Evolutionary conservation across 2,329 filamentous ascomycete genomes (phyloP), one percentile per base, ranked within the genome.

Genomic region (Beauveria caledonica): DNA sequence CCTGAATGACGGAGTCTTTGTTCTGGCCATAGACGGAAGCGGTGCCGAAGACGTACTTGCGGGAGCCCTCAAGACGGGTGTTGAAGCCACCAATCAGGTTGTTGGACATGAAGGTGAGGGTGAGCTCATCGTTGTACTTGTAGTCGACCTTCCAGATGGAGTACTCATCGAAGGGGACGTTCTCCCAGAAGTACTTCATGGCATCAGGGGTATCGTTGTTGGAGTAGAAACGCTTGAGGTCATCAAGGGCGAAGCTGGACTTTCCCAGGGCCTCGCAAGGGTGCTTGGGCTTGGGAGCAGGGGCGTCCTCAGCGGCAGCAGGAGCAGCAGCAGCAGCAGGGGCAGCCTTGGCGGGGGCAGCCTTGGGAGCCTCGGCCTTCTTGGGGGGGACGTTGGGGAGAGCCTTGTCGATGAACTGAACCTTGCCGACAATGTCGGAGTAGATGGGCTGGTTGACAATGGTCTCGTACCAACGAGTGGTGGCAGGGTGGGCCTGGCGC

Each of bases 121-220:
- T 97, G 68, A 99, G 85, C 86, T 99, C 94, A 64, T 96, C 87
- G 79, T 97, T 96, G 85, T 99, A 99, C 87, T 96, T 97, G 87
- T 96, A 99, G 79, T 92, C 88, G 69, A 92, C 80, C 76, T 86
- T 86, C 91, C 92, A 99, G 76, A 99, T 79, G 60, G 92, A 96
- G 86, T 94, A 99, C 79, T 99, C 94, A 66, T 92, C 88, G 69
- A 94, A 87, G 73, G 94, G 93, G 78, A 86, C 85, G 77, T 95
- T 91, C 81, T 97, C 87, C 93, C 93, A 99, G 87, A 99, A 97
- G 89, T 89, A 97, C 76, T 93, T 92, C 71, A 97, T 81, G 70
- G 93, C 91, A 66, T 82, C 87, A 66, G 86, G 81, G 68, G 90
- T 92, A 66, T 97, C 91, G 75, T 88, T 85, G 86, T 99, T 99